Percentiles rank a stretch among this genome's conserved stretches.
Conservation (phyloP, 176 grass and related monocot species). For the Ananas comosus region DNA sequence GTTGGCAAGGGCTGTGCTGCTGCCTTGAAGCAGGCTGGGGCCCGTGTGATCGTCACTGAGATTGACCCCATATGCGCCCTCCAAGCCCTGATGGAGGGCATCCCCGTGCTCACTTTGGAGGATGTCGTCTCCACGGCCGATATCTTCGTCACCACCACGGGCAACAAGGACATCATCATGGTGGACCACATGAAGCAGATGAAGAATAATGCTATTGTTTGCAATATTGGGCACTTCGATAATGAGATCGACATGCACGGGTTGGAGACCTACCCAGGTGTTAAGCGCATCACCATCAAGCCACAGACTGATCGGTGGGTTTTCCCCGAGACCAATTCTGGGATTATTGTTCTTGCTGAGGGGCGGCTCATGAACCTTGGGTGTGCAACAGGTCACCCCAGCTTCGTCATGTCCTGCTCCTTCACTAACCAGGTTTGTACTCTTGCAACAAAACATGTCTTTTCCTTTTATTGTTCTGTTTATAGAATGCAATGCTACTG, state of each 20-base stretch:
- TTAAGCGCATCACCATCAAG: constrained; percentile 97
- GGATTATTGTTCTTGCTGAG: constrained; percentile 94
- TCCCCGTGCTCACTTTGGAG: constrained; percentile 78
- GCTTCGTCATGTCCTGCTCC: constrained; percentile 99
- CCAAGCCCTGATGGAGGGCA: constrained; percentile 88
- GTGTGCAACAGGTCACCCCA: constrained; percentile 88
- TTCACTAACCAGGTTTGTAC: constrained; percentile 91
- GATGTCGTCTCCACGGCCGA: constrained; percentile 73
- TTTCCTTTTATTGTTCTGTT: neutral
- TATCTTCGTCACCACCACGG: constrained; percentile 91
- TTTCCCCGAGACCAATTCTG: constrained; percentile 78
- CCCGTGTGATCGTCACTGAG: constrained; percentile 92
- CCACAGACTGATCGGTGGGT: constrained; percentile 97
- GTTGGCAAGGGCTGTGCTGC: constrained; percentile 94
- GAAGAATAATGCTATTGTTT: constrained; percentile 99
- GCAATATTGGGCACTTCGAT: constrained; percentile 98
- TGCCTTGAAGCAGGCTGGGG: constrained; percentile 87
- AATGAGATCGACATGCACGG: constrained; percentile 92
- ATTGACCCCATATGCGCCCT: constrained; percentile 99
- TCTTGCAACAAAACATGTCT: neutral
- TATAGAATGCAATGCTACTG: neutral
- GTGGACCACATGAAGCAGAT: constrained; percentile 98
- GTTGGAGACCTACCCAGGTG: constrained; percentile 85
- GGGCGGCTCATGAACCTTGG: constrained; percentile 96
- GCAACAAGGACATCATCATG: constrained; percentile 99